A percentile compares a stretch with the other conserved stretches of the same genome.
Evolutionary conservation across 371 early-diverging fungal species (phyloP).

Genomic region (Batkoa obscura): DNA sequence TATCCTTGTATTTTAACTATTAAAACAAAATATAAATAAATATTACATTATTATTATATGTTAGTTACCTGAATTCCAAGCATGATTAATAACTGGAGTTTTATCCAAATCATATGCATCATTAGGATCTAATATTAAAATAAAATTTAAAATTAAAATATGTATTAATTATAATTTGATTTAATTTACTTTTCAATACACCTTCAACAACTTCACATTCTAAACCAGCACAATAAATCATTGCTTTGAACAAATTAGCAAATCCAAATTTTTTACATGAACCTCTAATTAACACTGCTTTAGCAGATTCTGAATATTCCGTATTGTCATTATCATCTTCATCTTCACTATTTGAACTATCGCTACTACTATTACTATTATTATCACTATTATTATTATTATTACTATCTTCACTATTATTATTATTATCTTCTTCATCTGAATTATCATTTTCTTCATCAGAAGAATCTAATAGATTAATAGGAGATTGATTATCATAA

Average conservation of each 20-base stretch:
- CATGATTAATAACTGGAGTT: constrained; percentile 23
- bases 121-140: constrained; percentile 17
- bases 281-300: background rate
- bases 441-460: background rate
- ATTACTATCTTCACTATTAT: background rate
- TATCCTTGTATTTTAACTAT: constrained; percentile 32
- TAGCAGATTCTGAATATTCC: background rate
- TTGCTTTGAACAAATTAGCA: constrained; percentile 30
- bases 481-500: background rate
- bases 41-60: no score
- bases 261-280: constrained; percentile 14
- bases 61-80: constrained; percentile 29
- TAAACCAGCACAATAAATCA: constrained; percentile 30
- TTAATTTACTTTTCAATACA: constrained; percentile 22
- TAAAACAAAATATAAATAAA: background rate
- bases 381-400: no score
- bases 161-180: constrained; percentile 7
- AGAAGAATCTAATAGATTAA: background rate
- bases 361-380: no score
- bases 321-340: background rate
- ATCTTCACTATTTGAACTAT: no score
- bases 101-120: constrained; percentile 11
- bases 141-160: background rate
- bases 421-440: background rate
- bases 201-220: constrained; percentile 30